phyloP scores from a whole-genome alignment of 257 asterid species.

The Ajuga chamaepitys region DNA sequence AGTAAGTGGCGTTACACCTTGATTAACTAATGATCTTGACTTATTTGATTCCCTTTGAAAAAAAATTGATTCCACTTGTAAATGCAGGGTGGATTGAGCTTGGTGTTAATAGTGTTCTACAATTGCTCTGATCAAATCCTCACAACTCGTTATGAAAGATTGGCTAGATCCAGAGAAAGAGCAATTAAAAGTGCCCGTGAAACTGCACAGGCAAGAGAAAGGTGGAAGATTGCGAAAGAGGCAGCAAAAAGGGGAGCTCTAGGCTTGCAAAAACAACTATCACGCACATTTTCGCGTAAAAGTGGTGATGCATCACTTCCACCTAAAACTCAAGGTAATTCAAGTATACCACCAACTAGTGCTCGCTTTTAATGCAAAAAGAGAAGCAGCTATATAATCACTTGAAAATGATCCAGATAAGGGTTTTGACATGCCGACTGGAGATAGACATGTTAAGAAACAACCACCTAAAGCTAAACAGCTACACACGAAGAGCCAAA shows the following conservation, averaged over 20 bases:
- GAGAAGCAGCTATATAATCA: slow-evolving; percentile 45
- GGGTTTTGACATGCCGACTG: slow-evolving; percentile 50
- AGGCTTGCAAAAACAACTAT: slow-evolving; percentile 62
- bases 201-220: slow-evolving; percentile 82
- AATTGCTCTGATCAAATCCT: slow-evolving; percentile 92
- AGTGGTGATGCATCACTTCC: slow-evolving; percentile 32
- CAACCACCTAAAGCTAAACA: slow-evolving; percentile 48
- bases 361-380: slow-evolving; percentile 35
- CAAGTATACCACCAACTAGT: slow-evolving; percentile 18
- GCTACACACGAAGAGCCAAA: slow-evolving; percentile 82
- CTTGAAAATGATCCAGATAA: slow-evolving; percentile 52
- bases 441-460: slow-evolving; percentile 69
- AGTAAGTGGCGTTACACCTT: slow-evolving; percentile 47
- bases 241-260: slow-evolving; percentile 48
- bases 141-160: slow-evolving; percentile 64
- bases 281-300: slow-evolving; percentile 69
- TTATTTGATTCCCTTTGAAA: slow-evolving; percentile 5
- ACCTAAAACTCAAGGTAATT: slow-evolving; percentile 22
- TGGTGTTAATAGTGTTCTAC: slow-evolving; percentile 66
- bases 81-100: slow-evolving; percentile 64
- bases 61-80: slow-evolving; percentile 21
- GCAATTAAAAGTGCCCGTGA: slow-evolving; percentile 87
- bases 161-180: slow-evolving; percentile 86
- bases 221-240: slow-evolving; percentile 81
- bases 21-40: slow-evolving; percentile 5